A percentile compares a stretch with the other conserved stretches of the same genome.
Conservation (phyloP, 2,329 filamentous ascomycete species). For the Phoma sp. region DNA sequence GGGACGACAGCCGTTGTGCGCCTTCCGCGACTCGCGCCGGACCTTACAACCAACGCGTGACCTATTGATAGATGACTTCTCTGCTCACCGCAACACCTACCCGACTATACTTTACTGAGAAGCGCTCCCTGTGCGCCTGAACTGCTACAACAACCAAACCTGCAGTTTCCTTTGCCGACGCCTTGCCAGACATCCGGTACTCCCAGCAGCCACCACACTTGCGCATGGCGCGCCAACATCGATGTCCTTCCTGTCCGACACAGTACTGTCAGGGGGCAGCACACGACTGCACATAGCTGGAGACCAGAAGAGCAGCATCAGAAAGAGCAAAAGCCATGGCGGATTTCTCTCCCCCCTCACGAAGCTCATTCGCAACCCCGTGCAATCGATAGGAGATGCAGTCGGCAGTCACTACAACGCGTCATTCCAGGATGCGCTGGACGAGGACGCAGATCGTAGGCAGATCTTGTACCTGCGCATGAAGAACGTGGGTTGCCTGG, state of each 20-base stretch:
- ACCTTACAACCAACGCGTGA: constrained; percentile 25
- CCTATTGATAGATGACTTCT: constrained; percentile 20
- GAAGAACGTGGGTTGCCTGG: constrained; percentile 63
- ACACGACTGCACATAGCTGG: constrained; percentile 35
- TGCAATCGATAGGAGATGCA: constrained; percentile 27
- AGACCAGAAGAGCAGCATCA: constrained; percentile 18
- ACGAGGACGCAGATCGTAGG: constrained; percentile 49
- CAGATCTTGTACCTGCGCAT: constrained; percentile 69
- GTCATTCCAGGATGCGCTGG: constrained; percentile 11
- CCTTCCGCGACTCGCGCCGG: constrained; percentile 29
- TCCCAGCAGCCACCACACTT: constrained; percentile 17
- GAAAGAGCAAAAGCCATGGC: constrained; percentile 39
- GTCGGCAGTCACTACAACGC: constrained; percentile 23
- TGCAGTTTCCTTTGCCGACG: constrained; percentile 4
- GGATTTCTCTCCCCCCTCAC: constrained; percentile 45
- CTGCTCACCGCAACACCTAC: constrained; percentile 20
- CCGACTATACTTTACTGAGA: constrained; percentile 13
- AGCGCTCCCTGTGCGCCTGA: constrained; percentile 3
- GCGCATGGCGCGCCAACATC: constrained; percentile 43
- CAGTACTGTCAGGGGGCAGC: constrained; percentile 41
- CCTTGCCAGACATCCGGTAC: constrained; percentile 22
- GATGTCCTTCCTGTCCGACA: constrained; percentile 49
- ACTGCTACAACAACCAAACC: neutral
- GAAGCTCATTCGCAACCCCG: constrained; percentile 45
- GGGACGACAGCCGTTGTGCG: constrained; percentile 18